Evolutionary conservation across 2,329 filamentous ascomycete species (phyloP), one percentile per base, ranked within the genome.

Genomic region (Apiospora saccharicola): DNA sequence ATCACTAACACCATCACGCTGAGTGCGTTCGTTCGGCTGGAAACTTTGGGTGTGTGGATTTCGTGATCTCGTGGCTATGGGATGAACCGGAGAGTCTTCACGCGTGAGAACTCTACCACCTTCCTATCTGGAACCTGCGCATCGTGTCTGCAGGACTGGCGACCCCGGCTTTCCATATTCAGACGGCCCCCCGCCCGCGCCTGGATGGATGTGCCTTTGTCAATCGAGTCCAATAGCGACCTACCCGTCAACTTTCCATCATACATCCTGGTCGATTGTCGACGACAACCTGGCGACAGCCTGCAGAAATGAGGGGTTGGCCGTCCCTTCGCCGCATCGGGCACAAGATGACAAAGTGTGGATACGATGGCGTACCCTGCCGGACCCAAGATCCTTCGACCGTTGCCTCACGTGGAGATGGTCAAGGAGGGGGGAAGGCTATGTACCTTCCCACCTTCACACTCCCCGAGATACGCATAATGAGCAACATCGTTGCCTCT

Each of bases 281-380:
- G 53, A 61, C 34, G 53, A 61, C 26, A 30, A 30, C 26, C 26
- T 30, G 26, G 4, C 26, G 26, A 30, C 26, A 30, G 26, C 53
- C 24, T 61, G 53, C 53, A 61, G 53, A 61, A 57, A 37, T 61
- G 53, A 61, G 51, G 53, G 53, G 26, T 30, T 61, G 19, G 16
- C 53, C 26, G 53, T 61, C 53, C 53, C 53, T 61, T 61, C 26
- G 53, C 53, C 26, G 53, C 53, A 61, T 61, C 53, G 53, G 53
- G 53, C 53, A 30, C 53, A 22, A 61, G 16, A 13, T 14, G 13
- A 44, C 13, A 44, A 13, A 14, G 53, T 61, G 6, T 7, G 26
- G 22, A 37, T 61, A 30, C 53, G 53, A 37, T 61, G 34, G 53
- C 53, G 53, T 34, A 61, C 26, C 53, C 53, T 34, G 53, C 53